Conservation (phyloP, 1,139 yeast species). For the Nadsonia commutata region DNA sequence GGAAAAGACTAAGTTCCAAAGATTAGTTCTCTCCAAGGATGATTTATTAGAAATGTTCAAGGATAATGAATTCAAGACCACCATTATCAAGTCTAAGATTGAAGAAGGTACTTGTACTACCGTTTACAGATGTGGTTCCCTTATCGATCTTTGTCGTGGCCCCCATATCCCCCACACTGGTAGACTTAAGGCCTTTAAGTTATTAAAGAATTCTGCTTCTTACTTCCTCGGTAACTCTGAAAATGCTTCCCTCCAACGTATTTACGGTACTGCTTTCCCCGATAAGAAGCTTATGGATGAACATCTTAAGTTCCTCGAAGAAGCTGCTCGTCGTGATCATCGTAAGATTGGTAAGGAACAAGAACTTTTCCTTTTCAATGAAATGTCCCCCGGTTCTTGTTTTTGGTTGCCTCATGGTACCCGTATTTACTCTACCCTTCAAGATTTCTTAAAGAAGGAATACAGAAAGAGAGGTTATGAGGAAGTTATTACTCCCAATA, state of each 20-base stretch:
- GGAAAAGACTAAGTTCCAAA: slow-evolving; percentile 91
- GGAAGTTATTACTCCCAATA: slow-evolving; percentile 95
- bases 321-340: slow-evolving; percentile 96
- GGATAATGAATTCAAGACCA: slow-evolving; percentile 91
- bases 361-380: slow-evolving; percentile 88
- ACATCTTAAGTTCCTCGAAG: slow-evolving; percentile 86
- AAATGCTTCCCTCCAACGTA: slow-evolving; percentile 93
- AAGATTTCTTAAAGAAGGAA: slow-evolving; percentile 63
- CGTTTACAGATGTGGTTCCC: slow-evolving; percentile 95
- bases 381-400: slow-evolving; percentile 90
- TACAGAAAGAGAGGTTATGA: slow-evolving; percentile 88
- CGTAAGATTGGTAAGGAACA: slow-evolving; percentile 94
- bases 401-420: slow-evolving; percentile 99
- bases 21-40: slow-evolving; percentile 86
- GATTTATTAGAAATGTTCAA: slow-evolving; percentile 83
- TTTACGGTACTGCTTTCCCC: slow-evolving; percentile 97
- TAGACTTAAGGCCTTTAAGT: slow-evolving; percentile 84
- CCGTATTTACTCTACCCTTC: slow-evolving; percentile 78
- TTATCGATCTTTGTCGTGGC: slow-evolving; percentile 94
- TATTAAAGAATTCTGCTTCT: slow-evolving; percentile 89
- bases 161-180: slow-evolving; percentile 99
- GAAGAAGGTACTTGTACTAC: slow-evolving; percentile 96
- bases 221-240: slow-evolving; percentile 88
- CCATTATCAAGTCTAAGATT: slow-evolving; percentile 71
- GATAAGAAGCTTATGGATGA: slow-evolving; percentile 95